Evolutionary conservation across 2,329 filamentous ascomycete species (phyloP), one percentile per base, ranked within the genome.

Genomic region (Penicillium sp.): DNA sequence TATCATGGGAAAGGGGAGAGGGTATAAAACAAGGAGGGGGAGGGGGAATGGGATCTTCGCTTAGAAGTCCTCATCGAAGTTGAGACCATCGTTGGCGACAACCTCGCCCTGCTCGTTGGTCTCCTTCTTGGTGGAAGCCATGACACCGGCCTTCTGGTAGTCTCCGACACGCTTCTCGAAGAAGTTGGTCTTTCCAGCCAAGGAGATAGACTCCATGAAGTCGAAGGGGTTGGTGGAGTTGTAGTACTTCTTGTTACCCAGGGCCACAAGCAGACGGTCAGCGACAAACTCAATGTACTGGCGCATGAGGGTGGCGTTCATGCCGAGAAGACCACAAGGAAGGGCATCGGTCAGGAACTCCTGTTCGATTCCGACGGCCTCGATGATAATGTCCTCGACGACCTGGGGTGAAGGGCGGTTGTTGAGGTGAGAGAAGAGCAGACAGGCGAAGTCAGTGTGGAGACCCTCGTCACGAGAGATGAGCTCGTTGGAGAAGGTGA

Each of bases 231-330:
- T 99, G 75, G 88, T 85, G 24, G 89, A 82, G 73, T 94, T 90
- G 86, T 96, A 99, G 69, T 90, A 83, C 84, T 97, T 97, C 68
- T 90, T 85, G 78, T 97, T 97, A 70, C 94, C 94, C 44, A 99
- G 89, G 31, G 94, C 88, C 55, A 97, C 82, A 34, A 99, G 86
- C 34, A 99, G 88, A 67, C 94, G 90, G 76, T 99, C 94, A 61
- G 94, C 94, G 46, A 99, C 94, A 68, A 99, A 99, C 85, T 99
- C 94, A 66, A 99, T 99, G 83, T 99, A 99, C 80, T 97, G 93
- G 84, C 95, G 95, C 94, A 99, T 99, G 66, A 99, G 85, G 64
- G 83, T 89, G 51, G 92, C 78, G 83, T 99, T 99, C 94, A 99
- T 99, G 79, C 94, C 94, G 31, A 99, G 90, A 48, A 99, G 87